These are phyloP conservation scores for Pseudofabraea citricarpa DNA, from an alignment of 2,329 filamentous ascomycete species.

Conservation along the genomic window DNA sequence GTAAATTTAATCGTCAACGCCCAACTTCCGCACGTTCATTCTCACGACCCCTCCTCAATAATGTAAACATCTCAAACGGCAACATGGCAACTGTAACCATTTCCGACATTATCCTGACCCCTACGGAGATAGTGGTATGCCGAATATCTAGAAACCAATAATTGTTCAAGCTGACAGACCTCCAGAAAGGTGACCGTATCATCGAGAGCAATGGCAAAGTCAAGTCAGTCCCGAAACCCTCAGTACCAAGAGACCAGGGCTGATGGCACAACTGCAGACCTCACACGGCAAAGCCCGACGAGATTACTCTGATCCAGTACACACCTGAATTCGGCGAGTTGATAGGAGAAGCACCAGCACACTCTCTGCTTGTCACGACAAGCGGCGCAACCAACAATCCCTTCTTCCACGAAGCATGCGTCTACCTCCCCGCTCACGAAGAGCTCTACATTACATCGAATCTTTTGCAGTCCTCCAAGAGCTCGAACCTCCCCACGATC, in stretches of 20 bases:
- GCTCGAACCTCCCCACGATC: conserved; percentile 35
- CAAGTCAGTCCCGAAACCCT: conserved; percentile 11
- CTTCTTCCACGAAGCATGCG: conserved; percentile 42
- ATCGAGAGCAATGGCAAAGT: conserved; percentile 18
- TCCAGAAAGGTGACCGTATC: conserved; percentile 17
- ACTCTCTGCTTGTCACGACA: conserved; percentile 38
- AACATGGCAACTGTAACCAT: conserved; percentile 1
- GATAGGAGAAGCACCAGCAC: conserved; percentile 28
- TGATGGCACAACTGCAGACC: conserved; percentile 13
- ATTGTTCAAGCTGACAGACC: not conserved
- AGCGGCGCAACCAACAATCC: conserved; percentile 34
- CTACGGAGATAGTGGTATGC: not conserved
- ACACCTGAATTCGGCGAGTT: conserved; percentile 31
- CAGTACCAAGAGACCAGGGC: not conserved
- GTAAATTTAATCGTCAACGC: too few species aligned
- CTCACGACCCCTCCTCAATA: too few species aligned
- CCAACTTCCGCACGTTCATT: too few species aligned
- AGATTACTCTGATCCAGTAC: conserved; percentile 33
- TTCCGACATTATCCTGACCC: not conserved
- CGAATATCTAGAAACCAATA: not conserved
- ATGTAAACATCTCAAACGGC: too few species aligned
- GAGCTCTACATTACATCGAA: conserved; percentile 43
- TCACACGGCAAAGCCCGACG: conserved; percentile 12
- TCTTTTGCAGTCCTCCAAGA: conserved; percentile 32
- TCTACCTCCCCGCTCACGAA: conserved; percentile 32